Evolutionary conservation across 192 early-diverging fungal species (phyloP).

Genomic region (Linnemannia hyalina): DNA sequence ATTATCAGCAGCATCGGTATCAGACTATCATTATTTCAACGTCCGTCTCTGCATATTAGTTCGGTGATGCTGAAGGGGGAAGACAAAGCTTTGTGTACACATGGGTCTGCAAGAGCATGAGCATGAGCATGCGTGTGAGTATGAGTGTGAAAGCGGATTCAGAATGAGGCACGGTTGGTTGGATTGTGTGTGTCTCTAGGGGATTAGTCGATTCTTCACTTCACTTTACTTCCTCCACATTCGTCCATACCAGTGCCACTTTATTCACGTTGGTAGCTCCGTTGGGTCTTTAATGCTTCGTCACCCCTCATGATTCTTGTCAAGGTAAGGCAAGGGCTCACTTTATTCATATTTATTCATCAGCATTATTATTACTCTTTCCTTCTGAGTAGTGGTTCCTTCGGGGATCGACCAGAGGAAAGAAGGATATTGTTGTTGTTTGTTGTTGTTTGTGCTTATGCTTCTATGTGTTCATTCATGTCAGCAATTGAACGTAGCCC

Average conservation of each 20-base stretch:
- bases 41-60: too few species aligned
- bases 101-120: too few species aligned
- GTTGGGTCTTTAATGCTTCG: neutral
- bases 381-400: neutral
- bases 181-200: too few species aligned
- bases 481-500: conserved; percentile 2
- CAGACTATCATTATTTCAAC: too few species aligned
- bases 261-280: neutral
- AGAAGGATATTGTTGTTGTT: neutral
- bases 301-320: conserved; percentile 2
- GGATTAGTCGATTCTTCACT: neutral
- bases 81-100: too few species aligned
- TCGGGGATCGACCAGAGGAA: neutral
- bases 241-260: neutral
- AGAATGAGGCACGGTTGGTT: too few species aligned
- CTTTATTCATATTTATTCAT: conserved; percentile 3
- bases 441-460: neutral
- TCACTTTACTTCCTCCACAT: neutral
- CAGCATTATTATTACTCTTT: conserved; percentile 4
- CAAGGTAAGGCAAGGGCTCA: neutral
- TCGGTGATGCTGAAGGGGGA: too few species aligned
- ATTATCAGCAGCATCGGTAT: neutral
- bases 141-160: too few species aligned
- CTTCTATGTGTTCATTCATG: neutral
- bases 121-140: too few species aligned